phyloP scores from a whole-genome alignment of 2,329 filamentous ascomycete genomes.

The Paradendryphiella salina region DNA sequence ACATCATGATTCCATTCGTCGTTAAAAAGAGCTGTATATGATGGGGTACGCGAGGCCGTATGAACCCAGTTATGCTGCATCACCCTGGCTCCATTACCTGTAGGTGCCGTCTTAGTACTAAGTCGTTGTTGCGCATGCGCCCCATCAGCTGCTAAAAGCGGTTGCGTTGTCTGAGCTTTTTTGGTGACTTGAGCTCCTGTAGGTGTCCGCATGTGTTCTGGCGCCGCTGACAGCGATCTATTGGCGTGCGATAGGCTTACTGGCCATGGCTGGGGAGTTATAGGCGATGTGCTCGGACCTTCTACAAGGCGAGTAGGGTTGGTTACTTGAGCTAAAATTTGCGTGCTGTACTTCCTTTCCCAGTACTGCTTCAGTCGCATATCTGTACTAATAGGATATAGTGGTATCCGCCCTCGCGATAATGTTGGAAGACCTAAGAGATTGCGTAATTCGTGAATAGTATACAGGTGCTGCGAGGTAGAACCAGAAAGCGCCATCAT shows the following conservation, averaged over 20 bases:
- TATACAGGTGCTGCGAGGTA: conserved; percentile 15
- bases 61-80: too few relatives aligned
- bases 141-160: too few relatives aligned
- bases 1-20: too few relatives aligned
- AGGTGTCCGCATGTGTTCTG: too few relatives aligned
- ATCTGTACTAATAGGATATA: conserved; percentile 16
- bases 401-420: conserved; percentile 16
- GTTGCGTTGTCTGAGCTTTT: too few relatives aligned
- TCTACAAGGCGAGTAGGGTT: not conserved
- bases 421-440: conserved; percentile 17
- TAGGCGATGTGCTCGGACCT: not conserved
- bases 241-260: too few relatives aligned
- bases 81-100: too few relatives aligned
- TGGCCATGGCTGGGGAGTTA: too few relatives aligned
- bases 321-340: not conserved
- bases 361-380: conserved; percentile 9
- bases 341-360: not conserved
- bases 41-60: too few relatives aligned
- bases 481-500: conserved; percentile 8
- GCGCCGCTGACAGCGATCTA: too few relatives aligned
- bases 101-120: not conserved
- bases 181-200: too few relatives aligned
- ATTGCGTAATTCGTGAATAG: conserved; percentile 17
- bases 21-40: too few relatives aligned
- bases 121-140: not conserved